Evolutionary conservation across 2,329 filamentous ascomycete species (phyloP), one percentile per base, ranked within the genome.

Genomic region (Arachnomyces sp.): DNA sequence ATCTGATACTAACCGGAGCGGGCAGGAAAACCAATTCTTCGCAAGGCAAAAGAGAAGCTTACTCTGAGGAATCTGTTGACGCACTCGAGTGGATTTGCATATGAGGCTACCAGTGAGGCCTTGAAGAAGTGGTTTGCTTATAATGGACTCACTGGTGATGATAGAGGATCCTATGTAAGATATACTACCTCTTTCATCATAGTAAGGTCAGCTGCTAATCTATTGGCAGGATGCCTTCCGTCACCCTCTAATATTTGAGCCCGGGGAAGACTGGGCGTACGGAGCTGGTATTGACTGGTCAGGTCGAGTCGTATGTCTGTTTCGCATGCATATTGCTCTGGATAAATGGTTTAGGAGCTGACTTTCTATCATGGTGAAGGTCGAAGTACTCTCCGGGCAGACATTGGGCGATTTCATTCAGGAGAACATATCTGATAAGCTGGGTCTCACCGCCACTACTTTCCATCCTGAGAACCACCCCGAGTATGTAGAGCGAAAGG

Each of bases 231-330:
- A 31, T 3, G 39, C 44, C 16, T 40, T 44, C 30, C 29, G 12
- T 3, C 46, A 43, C 29, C 71, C 73, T 0, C 60, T 77, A 1
- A 36, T 58, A 2, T 74, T 65, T 44, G 68, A 78, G 43, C 74
- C 74, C 0, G 73, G 73, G 0, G 56, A 57, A 0, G 55, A 59
- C 4, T 78, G 72, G 72, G 55, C 57, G 34, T 77, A 77, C 43
- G 66, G 70, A 2, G 47, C 60, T 3, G 60, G 65, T 2, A 46
- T 71, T 2, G 74, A 78, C 54, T 77, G 71, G 73, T 68, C 66
- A 0, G 74, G 74, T 4, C 59, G 64, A 4, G 55, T 75, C 3
- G 60, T 50, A 34, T 34, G 36, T 14, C 7, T 38, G 3, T 9
- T 21, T 31, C 14, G 14, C 11, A 28, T 12, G 13, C 11, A 7